phyloP scores from a whole-genome alignment of 2,329 filamentous ascomycete species.

The Triangularia setosa region DNA sequence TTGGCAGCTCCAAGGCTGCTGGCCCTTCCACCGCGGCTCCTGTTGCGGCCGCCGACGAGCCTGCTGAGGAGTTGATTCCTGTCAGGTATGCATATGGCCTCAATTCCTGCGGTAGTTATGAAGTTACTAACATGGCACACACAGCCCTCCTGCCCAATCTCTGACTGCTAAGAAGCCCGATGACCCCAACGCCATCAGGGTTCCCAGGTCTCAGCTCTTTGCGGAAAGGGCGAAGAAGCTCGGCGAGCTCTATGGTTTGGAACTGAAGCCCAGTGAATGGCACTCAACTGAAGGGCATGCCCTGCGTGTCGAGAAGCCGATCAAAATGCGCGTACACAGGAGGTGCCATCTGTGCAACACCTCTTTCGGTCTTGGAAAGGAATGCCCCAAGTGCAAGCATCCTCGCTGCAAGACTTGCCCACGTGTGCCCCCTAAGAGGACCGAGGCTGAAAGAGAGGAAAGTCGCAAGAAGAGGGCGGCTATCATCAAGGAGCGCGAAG shows the following conservation, averaged over 20 bases:
- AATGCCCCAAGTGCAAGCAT: slow-evolving; percentile 75
- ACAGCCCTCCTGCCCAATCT: slow-evolving; percentile 14
- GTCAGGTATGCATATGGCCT: slow-evolving; percentile 17
- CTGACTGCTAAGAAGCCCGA: slow-evolving; percentile 11
- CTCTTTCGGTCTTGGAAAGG: slow-evolving; percentile 67
- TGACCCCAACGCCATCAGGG: slow-evolving; percentile 27
- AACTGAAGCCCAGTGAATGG: slow-evolving; percentile 53
- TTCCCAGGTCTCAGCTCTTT: slow-evolving; percentile 49
- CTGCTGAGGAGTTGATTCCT: slow-evolving; percentile 4
- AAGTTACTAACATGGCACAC: neutral
- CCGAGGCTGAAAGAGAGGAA: slow-evolving; percentile 50
- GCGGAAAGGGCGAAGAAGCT: slow-evolving; percentile 55
- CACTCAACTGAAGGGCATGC: slow-evolving; percentile 51
- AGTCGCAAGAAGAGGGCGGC: slow-evolving; percentile 49
- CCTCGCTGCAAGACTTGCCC: slow-evolving; percentile 75
- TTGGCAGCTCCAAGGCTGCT: slow-evolving; percentile 13
- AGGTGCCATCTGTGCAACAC: slow-evolving; percentile 78
- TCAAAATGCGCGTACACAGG: slow-evolving; percentile 72
- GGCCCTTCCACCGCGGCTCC: slow-evolving; percentile 17
- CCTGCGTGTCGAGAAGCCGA: slow-evolving; percentile 67
- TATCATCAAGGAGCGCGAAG: slow-evolving; percentile 52
- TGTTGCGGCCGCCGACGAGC: slow-evolving; percentile 7
- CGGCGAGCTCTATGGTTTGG: slow-evolving; percentile 52
- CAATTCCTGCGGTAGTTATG: neutral
- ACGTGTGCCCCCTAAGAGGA: slow-evolving; percentile 65